Evolutionary conservation across 1,139 yeast genomes (phyloP).

Genomic region (Yamadazyma atmosphaerica): DNA sequence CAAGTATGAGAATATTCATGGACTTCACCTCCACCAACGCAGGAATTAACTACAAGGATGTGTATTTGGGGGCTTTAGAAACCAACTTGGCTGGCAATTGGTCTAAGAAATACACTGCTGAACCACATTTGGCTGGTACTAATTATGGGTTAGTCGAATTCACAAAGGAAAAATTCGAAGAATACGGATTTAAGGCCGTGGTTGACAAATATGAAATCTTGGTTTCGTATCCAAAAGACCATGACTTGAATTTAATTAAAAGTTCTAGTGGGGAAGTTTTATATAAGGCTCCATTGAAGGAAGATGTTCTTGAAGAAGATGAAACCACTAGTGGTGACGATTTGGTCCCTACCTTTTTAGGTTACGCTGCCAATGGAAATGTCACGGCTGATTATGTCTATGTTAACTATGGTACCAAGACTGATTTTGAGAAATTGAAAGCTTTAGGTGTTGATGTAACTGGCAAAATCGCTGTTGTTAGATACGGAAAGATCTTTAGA

Average conservation of each 20-base stretch:
- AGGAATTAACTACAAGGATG: slow-evolving; percentile 16
- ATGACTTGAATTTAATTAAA: slow-evolving; percentile 41
- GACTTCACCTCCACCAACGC: not conserved
- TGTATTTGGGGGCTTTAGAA: slow-evolving; percentile 38
- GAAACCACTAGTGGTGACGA: slow-evolving; percentile 56
- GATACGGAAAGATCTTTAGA: slow-evolving; percentile 44
- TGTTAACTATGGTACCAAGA: slow-evolving; percentile 40
- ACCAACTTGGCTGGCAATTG: slow-evolving; percentile 55
- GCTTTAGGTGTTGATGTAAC: slow-evolving; percentile 34
- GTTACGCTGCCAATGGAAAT: slow-evolving; percentile 50
- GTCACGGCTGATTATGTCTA: slow-evolving; percentile 47
- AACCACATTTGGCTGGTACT: slow-evolving; percentile 74
- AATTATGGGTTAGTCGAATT: slow-evolving; percentile 63
- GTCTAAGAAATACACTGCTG: slow-evolving; percentile 55
- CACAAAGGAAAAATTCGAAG: slow-evolving; percentile 61
- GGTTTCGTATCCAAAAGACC: slow-evolving; percentile 52
- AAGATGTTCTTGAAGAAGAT: slow-evolving; percentile 73
- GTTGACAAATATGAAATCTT: slow-evolving; percentile 60
- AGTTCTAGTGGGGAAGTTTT: slow-evolving; percentile 28
- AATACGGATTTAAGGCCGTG: slow-evolving; percentile 55
- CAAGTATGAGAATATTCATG: not conserved
- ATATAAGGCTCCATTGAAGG: slow-evolving; percentile 66
- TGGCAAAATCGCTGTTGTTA: slow-evolving; percentile 44
- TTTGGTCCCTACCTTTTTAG: slow-evolving; percentile 45
- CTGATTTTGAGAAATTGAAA: slow-evolving; percentile 37